Conservation (phyloP, 805 yeast genomes). For the Debaryomyces prosopidis region DNA sequence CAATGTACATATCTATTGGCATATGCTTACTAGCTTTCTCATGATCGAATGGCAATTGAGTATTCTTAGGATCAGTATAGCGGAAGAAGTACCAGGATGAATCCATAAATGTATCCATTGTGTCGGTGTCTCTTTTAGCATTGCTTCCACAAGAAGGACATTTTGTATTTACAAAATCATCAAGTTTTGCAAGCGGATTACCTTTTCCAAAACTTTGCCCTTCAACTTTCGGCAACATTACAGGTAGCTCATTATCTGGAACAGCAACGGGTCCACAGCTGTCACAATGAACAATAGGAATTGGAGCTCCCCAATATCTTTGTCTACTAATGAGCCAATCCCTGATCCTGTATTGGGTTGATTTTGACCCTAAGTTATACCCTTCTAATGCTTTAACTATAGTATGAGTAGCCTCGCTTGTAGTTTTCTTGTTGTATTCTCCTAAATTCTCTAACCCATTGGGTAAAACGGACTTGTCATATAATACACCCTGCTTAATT, state of each 20-base stretch:
- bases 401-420: conserved; percentile 50
- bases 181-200: conserved; percentile 54
- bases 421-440: conserved; percentile 47
- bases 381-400: conserved; percentile 45
- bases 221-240: conserved; percentile 64
- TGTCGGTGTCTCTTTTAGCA: conserved; percentile 83
- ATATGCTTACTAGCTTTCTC: conserved; percentile 50
- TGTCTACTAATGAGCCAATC: conserved; percentile 97
- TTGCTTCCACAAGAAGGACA: conserved; percentile 81
- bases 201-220: conserved; percentile 66
- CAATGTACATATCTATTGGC: conserved; percentile 90
- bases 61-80: conserved; percentile 72
- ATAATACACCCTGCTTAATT: conserved; percentile 41
- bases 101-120: conserved; percentile 98
- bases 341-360: conserved; percentile 64
- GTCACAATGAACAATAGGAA: conserved; percentile 88
- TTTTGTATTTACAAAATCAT: conserved; percentile 65
- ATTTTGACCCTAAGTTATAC: conserved; percentile 42
- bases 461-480: conserved; percentile 23
- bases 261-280: conserved; percentile 90
- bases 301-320: conserved; percentile 98
- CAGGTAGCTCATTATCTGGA: conserved; percentile 85
- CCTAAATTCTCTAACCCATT: conserved; percentile 32
- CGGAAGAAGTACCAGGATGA: conserved; percentile 96
- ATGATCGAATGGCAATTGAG: conserved; percentile 49